Base-by-base conservation (phyloP, 23 red algal species). In the Agarophyton chilense region DNA sequence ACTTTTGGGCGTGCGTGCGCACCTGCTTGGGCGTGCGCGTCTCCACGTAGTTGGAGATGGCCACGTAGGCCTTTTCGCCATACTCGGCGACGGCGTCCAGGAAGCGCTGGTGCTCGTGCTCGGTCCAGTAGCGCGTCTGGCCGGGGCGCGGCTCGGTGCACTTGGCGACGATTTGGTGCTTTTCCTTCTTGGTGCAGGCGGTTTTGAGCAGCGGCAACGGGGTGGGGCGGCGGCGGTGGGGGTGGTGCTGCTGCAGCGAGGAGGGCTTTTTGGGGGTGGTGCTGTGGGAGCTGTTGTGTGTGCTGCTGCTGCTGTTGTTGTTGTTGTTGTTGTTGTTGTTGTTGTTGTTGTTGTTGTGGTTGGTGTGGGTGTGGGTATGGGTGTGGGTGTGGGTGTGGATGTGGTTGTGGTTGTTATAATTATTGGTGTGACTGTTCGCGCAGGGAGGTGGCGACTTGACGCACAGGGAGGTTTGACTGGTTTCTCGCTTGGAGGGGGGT, bases 1-100 rank as follows among this genome's bases (percentile, higher is more conserved):
- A 95, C 53, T 98, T 98, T 71, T 94, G 95, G 34, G 92, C 92
- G 50, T 98, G 95, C 45, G 91, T 98, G 35, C 95, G 79, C 16
- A 98, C 95, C 82, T 98, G 95, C 53, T 85, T 98, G 9, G 90
- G 85, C 49, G 86, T 94, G 18, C 95, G 60, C 11, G 87, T 94
- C 8, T 88, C 95, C 16, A 98, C 95, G 58, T 78, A 84, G 17
- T 87, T 87, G 24, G 84, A 55, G 54, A 98, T 98, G 8, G 92
- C 86, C 10, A 75, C 63, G 29, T 90, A 85, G 39, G 81, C 82
- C 63, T 92, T 94, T 4, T 51, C 47, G 17, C 95, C 95, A 56
- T 75, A 94, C 67, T 46, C 71, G 5, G 43, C 81, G 2, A 89
- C 55, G 5, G 95, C 95, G n/a, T 94, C 77, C 52, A 98, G 84